A percentile compares a stretch with the other conserved stretches of the same genome.
Evolutionary conservation across 495 filamentous ascomycete species (phyloP).

Genomic region (Penicillium roqueforti): DNA sequence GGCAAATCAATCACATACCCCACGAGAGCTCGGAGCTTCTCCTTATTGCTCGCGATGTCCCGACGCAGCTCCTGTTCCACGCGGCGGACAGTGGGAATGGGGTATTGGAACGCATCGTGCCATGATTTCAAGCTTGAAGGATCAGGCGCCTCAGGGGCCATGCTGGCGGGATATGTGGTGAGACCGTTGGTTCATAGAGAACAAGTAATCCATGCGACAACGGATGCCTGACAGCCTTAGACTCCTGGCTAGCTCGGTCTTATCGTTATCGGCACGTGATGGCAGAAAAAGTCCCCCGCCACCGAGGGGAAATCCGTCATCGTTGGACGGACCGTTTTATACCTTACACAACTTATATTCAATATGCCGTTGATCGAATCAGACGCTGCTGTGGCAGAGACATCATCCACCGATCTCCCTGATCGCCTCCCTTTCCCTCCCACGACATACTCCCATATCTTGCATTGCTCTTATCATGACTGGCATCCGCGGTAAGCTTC

Average conservation of each 20-base stretch:
- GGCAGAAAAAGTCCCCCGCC: conserved; percentile 26
- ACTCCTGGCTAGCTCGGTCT: not conserved
- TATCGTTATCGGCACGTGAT: conserved; percentile 29
- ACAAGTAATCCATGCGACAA: conserved; percentile 6
- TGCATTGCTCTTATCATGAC: conserved; percentile 88
- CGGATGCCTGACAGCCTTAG: conserved; percentile 8
- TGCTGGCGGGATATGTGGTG: conserved; percentile 25
- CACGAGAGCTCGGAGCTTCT: conserved; percentile 84
- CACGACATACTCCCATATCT: conserved; percentile 76
- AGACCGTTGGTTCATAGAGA: conserved; percentile 1
- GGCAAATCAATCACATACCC: conserved; percentile 51
- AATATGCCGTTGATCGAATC: conserved; percentile 36
- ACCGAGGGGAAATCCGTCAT: conserved; percentile 2
- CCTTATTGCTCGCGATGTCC: conserved; percentile 74
- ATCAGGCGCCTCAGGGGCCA: conserved; percentile 57
- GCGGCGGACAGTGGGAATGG: conserved; percentile 58
- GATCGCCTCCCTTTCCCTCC: conserved; percentile 70
- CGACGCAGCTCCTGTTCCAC: conserved; percentile 61
- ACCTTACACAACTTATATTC: conserved; percentile 2
- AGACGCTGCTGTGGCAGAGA: conserved; percentile 14
- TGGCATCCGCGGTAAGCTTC: conserved; percentile 65
- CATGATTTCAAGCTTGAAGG: conserved; percentile 56
- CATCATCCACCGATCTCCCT: conserved; percentile 17
- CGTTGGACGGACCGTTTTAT: not conserved
- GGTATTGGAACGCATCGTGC: conserved; percentile 66